phyloP scores from a whole-genome alignment of 495 filamentous ascomycete genomes.

The Durotheca rogersii region DNA sequence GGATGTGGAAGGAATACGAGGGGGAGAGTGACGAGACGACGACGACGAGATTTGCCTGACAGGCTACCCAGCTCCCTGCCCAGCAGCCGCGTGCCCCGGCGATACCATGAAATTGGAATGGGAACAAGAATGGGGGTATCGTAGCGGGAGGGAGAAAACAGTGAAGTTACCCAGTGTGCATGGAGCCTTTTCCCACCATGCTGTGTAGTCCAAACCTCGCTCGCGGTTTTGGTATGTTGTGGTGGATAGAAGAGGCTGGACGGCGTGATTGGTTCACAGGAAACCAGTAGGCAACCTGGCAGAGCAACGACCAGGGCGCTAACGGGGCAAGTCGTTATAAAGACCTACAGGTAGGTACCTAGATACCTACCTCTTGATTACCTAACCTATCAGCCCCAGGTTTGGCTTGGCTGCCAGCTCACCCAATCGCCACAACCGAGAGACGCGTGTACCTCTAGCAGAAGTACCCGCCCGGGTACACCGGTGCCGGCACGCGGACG shows the following conservation, averaged over 20 bases:
- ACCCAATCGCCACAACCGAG: too few species aligned
- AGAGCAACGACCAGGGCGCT: slow-evolving; percentile 34
- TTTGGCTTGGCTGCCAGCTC: too few species aligned
- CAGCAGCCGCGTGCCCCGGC: slow-evolving; percentile 15
- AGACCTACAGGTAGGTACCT: background rate
- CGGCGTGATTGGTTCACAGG: slow-evolving; percentile 26
- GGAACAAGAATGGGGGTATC: slow-evolving; percentile 6
- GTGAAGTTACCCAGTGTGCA: slow-evolving; percentile 11
- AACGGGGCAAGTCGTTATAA: too few species aligned
- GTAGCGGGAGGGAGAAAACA: slow-evolving; percentile 25
- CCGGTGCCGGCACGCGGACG: too few species aligned
- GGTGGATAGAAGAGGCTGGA: slow-evolving; percentile 35
- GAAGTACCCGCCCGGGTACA: too few species aligned
- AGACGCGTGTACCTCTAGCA: too few species aligned
- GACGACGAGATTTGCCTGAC: slow-evolving; percentile 2
- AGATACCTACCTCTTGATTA: too few species aligned
- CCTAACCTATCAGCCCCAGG: too few species aligned
- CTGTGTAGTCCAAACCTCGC: slow-evolving; percentile 29
- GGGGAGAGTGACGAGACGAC: slow-evolving; percentile 22
- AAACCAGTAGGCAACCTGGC: slow-evolving; percentile 22
- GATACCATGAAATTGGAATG: slow-evolving; percentile 26
- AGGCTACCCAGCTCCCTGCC: slow-evolving; percentile 28
- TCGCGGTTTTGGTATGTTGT: slow-evolving; percentile 39
- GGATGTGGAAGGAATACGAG: background rate
- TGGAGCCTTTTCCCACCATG: slow-evolving; percentile 11